A percentile compares a stretch with the other conserved stretches of the same genome.
Conservation (phyloP, 495 filamentous ascomycete genomes). For the Elaphomyces granulatus region DNA sequence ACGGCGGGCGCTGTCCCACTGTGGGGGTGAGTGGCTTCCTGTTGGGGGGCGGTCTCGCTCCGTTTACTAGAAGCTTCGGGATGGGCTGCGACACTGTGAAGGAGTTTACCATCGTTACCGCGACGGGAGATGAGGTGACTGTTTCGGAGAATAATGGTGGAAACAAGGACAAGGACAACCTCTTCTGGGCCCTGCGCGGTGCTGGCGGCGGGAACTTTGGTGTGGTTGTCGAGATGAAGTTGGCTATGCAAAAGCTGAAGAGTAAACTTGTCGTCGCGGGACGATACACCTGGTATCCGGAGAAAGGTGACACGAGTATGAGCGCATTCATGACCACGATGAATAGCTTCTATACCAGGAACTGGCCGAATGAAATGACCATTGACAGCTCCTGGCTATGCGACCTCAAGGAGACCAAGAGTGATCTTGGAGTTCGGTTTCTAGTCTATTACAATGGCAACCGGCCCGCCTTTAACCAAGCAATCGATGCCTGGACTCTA, state of each 20-base stretch:
- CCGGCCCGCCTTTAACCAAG: no score
- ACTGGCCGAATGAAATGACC: no score
- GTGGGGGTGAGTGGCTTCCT: slow-evolving; percentile 16
- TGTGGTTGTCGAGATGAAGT: slow-evolving; percentile 25
- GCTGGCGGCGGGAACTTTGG: slow-evolving; percentile 39
- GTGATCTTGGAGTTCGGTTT: no score
- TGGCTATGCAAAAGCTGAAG: slow-evolving; percentile 3
- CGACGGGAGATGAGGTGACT: slow-evolving; percentile 8
- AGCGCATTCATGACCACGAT: no score
- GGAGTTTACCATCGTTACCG: slow-evolving; percentile 7
- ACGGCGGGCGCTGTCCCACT: slow-evolving; percentile 14
- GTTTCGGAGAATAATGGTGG: slow-evolving; percentile 5
- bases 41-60: slow-evolving; percentile 11
- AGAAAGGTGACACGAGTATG: no score
- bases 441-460: no score
- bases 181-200: slow-evolving; percentile 44
- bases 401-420: no score
- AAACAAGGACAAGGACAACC: no score
- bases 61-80: slow-evolving; percentile 13
- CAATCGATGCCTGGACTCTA: no score
- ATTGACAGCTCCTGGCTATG: no score
- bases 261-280: slow-evolving; percentile 6
- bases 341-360: no score
- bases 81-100: slow-evolving; percentile 13
- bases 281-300: slow-evolving; percentile 12